Conservation (phyloP, 352 stramenopile species). For the Discostella stelligera region DNA sequence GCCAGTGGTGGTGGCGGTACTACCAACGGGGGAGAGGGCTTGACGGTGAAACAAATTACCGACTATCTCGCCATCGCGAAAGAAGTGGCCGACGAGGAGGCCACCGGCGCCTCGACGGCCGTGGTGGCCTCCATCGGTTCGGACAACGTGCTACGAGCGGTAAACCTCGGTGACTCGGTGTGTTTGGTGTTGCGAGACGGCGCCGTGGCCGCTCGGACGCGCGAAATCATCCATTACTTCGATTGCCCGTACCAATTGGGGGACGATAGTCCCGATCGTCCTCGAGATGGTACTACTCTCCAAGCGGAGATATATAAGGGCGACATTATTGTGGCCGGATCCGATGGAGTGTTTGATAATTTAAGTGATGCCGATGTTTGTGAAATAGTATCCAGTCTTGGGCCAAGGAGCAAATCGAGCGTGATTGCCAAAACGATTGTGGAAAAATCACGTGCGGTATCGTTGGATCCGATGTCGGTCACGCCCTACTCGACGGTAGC, state of each 20-base stretch:
- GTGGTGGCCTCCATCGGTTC: slow-evolving; percentile 78
- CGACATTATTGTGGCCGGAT: slow-evolving; percentile 91
- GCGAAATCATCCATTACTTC: slow-evolving; percentile 93
- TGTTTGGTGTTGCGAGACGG: slow-evolving; percentile 89
- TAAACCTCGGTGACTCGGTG: slow-evolving; percentile 93
- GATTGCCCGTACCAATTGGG: slow-evolving; percentile 95
- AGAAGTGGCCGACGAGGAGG: slow-evolving; percentile 56
- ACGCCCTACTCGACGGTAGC: slow-evolving; percentile 77
- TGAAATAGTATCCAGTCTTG: slow-evolving; percentile 40
- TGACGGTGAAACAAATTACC: slow-evolving; percentile 66
- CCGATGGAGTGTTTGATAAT: slow-evolving; percentile 96
- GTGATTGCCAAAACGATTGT: slow-evolving; percentile 69
- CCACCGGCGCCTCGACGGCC: slow-evolving; percentile 77
- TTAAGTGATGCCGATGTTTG: slow-evolving; percentile 88
- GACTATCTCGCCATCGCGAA: slow-evolving; percentile 58
- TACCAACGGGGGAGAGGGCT: slow-evolving; percentile 4
- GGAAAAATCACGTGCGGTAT: slow-evolving; percentile 64
- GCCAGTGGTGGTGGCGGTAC: background rate
- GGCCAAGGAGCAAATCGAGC: slow-evolving; percentile 22
- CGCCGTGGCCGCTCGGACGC: slow-evolving; percentile 87
- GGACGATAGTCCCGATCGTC: slow-evolving; percentile 87
- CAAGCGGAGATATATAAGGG: slow-evolving; percentile 86
- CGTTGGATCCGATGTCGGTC: slow-evolving; percentile 56
- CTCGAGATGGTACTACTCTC: slow-evolving; percentile 87
- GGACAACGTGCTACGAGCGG: slow-evolving; percentile 82